Percentiles rank a stretch among this genome's conserved stretches.
These are phyloP conservation scores for Lactarius akahatsu DNA, from an alignment of 768 basidiomycete species.

Conservation along the genomic window DNA sequence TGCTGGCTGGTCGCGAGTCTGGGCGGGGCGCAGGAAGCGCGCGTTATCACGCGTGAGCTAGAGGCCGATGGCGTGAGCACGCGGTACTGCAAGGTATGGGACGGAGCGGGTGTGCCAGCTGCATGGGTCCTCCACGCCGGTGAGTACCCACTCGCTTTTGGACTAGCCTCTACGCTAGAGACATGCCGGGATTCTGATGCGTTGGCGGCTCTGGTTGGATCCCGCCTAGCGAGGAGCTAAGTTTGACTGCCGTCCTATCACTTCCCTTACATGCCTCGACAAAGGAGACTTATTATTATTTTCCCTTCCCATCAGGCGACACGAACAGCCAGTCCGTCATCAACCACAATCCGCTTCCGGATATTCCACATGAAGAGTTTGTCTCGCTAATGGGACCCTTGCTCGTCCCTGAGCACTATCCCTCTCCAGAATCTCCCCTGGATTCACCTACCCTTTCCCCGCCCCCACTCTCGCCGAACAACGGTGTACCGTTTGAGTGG, in stretches of 20 bases:
- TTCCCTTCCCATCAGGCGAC: slow-evolving; percentile 42
- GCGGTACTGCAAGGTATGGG: slow-evolving; percentile 71
- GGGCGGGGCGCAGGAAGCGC: slow-evolving; percentile 69
- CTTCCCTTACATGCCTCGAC: neutral
- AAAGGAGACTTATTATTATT: neutral
- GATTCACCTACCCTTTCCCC: slow-evolving; percentile 27
- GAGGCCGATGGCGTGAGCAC: slow-evolving; percentile 68
- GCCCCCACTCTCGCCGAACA: slow-evolving; percentile 29
- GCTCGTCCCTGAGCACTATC: slow-evolving; percentile 77
- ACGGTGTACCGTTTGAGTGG: slow-evolving; percentile 76
- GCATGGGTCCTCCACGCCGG: slow-evolving; percentile 82
- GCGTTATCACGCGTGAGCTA: slow-evolving; percentile 59
- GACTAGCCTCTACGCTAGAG: neutral
- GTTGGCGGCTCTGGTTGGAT: neutral
- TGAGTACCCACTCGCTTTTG: slow-evolving; percentile 34
- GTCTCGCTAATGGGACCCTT: slow-evolving; percentile 77
- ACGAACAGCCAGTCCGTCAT: slow-evolving; percentile 65
- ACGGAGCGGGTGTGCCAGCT: slow-evolving; percentile 67
- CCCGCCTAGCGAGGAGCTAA: neutral
- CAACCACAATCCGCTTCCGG: slow-evolving; percentile 86
- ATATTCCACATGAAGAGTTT: slow-evolving; percentile 85
- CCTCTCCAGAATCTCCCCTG: slow-evolving; percentile 37
- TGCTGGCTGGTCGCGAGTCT: slow-evolving; percentile 73
- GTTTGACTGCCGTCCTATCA: neutral
- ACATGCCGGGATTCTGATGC: neutral